phyloP scores from a whole-genome alignment of 2,329 filamentous ascomycete genomes.

The Didymosphaeria variabile region DNA sequence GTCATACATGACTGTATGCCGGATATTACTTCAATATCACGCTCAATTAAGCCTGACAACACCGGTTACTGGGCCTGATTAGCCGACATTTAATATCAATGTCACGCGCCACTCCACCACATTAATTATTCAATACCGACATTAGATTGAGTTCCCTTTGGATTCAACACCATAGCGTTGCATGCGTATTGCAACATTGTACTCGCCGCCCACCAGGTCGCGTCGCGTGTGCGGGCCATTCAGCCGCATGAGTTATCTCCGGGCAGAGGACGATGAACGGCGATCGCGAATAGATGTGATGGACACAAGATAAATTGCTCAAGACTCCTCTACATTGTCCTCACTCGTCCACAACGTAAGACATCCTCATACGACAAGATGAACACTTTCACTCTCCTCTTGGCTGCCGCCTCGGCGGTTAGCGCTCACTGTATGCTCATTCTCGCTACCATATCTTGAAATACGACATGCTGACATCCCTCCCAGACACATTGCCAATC shows the following conservation, averaged over 20 bases:
- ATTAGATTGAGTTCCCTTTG: background rate
- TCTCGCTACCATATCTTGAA: background rate
- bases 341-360: background rate
- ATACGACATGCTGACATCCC: background rate
- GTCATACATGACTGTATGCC: background rate
- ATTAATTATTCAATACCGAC: conserved; percentile 6
- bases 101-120: conserved; percentile 9
- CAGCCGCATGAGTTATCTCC: conserved; percentile 12
- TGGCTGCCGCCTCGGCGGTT: conserved; percentile 4
- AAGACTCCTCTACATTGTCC: background rate
- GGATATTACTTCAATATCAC: background rate
- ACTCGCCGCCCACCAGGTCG: background rate
- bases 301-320: conserved; percentile 1
- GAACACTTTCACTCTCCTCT: conserved; percentile 10
- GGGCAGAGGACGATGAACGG: background rate
- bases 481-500: conserved; percentile 4
- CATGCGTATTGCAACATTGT: background rate
- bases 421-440: conserved; percentile 10
- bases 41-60: background rate
- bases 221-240: conserved; percentile 6
- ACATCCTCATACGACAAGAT: background rate
- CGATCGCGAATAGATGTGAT: background rate
- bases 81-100: conserved; percentile 11
- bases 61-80: conserved; percentile 11
- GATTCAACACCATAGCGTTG: background rate